A percentile compares a stretch with the other conserved stretches of the same genome.
These are phyloP conservation scores for Boletus rufocinnamomeus DNA, from an alignment of 768 basidiomycete species.

Conservation along the genomic window DNA sequence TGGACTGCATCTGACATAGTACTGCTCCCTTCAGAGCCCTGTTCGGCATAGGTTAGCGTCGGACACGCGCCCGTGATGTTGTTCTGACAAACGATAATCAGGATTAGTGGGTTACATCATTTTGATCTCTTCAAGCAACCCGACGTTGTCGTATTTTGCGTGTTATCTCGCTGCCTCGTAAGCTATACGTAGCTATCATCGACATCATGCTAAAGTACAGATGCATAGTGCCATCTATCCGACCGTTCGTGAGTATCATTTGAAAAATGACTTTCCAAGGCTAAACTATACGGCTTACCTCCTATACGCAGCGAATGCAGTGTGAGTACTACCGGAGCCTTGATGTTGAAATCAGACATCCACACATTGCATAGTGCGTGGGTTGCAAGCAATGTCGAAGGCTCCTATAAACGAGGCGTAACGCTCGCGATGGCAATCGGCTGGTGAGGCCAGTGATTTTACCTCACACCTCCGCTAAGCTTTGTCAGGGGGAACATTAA, in stretches of 20 bases:
- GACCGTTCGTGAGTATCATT: conserved; percentile 40
- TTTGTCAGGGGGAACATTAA: conserved; percentile 58
- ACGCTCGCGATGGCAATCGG: conserved; percentile 73
- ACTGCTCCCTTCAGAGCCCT: conserved; percentile 22
- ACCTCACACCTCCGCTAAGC: conserved; percentile 20
- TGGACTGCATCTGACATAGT: conserved; percentile 4
- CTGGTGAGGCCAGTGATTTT: conserved; percentile 29
- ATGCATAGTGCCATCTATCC: conserved; percentile 46
- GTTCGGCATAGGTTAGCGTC: conserved; percentile 34
- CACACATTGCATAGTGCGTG: conserved; percentile 50
- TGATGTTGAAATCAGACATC: conserved; percentile 6
- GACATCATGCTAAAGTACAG: neutral
- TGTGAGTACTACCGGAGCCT: conserved; percentile 38
- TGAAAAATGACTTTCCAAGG: neutral
- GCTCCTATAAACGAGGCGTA: conserved; percentile 71
- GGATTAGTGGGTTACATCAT: conserved; percentile 67
- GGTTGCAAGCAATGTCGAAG: conserved; percentile 73
- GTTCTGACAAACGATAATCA: conserved; percentile 11
- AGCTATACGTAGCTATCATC: conserved; percentile 29
- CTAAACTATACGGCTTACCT: neutral
- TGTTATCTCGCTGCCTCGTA: conserved; percentile 71
- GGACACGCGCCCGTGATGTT: neutral
- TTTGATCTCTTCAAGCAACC: conserved; percentile 56
- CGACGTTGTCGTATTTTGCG: conserved; percentile 72
- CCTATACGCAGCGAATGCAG: conserved; percentile 45